Evolutionary conservation across 2,329 filamentous ascomycete species (phyloP), one percentile per base, ranked within the genome.

Genomic region (Trichoderma arundinaceum): DNA sequence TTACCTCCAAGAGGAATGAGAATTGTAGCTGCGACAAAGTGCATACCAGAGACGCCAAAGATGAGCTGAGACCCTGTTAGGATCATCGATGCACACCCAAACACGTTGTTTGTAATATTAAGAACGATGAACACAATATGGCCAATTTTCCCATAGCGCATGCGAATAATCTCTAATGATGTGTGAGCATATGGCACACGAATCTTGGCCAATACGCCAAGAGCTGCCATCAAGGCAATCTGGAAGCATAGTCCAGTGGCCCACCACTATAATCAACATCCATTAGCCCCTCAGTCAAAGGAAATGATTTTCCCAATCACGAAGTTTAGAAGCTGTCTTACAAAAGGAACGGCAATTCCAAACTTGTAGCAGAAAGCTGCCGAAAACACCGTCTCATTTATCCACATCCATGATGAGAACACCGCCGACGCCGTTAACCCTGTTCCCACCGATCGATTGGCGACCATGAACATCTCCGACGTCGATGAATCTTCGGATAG

Each of bases 381-480:
- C 17, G 61, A 64, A 38, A 64, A 64, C 4, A 64, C 61, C 0
- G 61, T 64, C 22, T 64, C 61, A 8, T 64, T 64, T 9, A 64
- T 64, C 61, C 61, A 64, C 61, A 64, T 64, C 61, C 61, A 64
- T 19, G 61, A 64, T 12, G 61, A 64, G 33, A 64, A 64, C 52
- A 64, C 61, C 8, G 61, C 61, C 2, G 61, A 49, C 9, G 61
- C 61, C 39, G 61, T 64, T 57, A 64, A 41, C 1, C 61, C 61
- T 6, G 32, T 57, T 1, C 61, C 61, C 12, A 64, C 61, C n/a
- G 61, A 64, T 43, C 61, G 33, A 49, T 64, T 64, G 53, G 61
- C 61, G 15, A 64, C 61, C 61, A 64, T 64, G 22, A 64, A 64
- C 61, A 64, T 64, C 28, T 64, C 61, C 7, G 61, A 64, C 32